These are phyloP conservation scores for Cucurbitaria berberidis DNA, from an alignment of 2,329 filamentous ascomycete species.

Conservation along the genomic window DNA sequence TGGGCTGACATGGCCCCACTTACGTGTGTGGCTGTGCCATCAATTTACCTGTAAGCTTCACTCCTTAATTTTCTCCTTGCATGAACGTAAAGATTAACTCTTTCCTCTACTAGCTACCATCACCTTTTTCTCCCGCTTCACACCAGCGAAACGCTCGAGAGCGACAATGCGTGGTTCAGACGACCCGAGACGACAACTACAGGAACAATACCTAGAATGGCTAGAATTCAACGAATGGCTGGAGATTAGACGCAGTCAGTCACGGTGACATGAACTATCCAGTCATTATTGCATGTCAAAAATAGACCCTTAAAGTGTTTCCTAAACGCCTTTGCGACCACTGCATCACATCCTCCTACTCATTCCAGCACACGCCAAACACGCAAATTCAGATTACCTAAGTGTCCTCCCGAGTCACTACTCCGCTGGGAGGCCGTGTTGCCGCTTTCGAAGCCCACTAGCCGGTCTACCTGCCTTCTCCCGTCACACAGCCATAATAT, in stretches of 20 bases:
- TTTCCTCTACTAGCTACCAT: not conserved
- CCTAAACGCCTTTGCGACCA: no score
- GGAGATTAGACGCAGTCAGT: not conserved
- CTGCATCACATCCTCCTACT: no score
- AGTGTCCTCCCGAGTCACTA: no score
- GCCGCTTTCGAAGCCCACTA: no score
- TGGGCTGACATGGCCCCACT: not conserved
- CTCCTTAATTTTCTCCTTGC: not conserved
- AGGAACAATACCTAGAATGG: not conserved
- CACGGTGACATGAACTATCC: not conserved
- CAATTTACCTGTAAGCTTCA: not conserved
- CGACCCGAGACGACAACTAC: not conserved
- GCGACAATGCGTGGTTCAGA: not conserved
- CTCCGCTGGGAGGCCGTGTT: no score
- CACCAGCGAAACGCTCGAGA: not conserved
- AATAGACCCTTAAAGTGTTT: no score
- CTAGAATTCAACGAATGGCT: not conserved
- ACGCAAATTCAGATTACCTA: no score
- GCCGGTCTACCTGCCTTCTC: no score
- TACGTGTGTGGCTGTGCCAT: not conserved
- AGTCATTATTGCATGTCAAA: no score
- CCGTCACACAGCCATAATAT: no score
- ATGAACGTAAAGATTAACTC: not conserved
- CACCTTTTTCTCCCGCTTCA: not conserved
- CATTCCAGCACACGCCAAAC: no score